Base-by-base conservation (phyloP, 192 early-diverging fungal species). In the Entomortierella lignicola region DNA sequence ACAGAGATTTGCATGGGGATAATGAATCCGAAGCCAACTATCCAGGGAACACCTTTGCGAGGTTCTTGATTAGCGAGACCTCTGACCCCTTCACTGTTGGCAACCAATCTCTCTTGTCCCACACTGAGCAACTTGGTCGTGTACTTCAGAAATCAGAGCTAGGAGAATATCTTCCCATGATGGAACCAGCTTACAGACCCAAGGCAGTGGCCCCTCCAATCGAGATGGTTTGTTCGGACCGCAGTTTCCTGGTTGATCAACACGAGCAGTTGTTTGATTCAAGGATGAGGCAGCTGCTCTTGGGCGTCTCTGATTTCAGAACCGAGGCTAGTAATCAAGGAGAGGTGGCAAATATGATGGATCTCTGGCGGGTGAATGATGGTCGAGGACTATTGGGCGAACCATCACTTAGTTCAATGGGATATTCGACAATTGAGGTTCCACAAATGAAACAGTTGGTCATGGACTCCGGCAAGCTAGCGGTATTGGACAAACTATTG, bases 381-480 rank as follows among this genome's bases (percentile, higher is more conserved):
- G 80, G 79, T 21, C 69, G 82, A 29, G 82, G 85, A n/a, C 44
- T 89, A 12, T 58, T 85, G 44, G 80, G 82, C 4, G 72, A 72
- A 11, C 82, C 87, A 8, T 72, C 72, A 23, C 63, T 80, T 27
- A 60, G 55, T 51, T 65, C 67, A 0, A 53, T 60, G 62, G 74
- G 74, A 10, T 79, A 79, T 55, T 79, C 74, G 26, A 69, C 74
- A 17, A 79, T 79, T 34, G 74, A 69, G 41, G 74, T 79, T 5
- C 74, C 74, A 4, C 74, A 79, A 23, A 89, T 92, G 84, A 87
- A 92, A 44, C 91, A 92, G 63, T 82, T 95, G 21, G 89, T 95
- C 50, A 81, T 90, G 66, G 91, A 93, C 69, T 94, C 93, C 58
- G 94, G 92, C 32, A 95, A 95, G 81, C 69, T 95, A 71, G 83